phyloP scores from a whole-genome alignment of 2,329 filamentous ascomycete genomes.

The Xenoacremonium recifei region DNA sequence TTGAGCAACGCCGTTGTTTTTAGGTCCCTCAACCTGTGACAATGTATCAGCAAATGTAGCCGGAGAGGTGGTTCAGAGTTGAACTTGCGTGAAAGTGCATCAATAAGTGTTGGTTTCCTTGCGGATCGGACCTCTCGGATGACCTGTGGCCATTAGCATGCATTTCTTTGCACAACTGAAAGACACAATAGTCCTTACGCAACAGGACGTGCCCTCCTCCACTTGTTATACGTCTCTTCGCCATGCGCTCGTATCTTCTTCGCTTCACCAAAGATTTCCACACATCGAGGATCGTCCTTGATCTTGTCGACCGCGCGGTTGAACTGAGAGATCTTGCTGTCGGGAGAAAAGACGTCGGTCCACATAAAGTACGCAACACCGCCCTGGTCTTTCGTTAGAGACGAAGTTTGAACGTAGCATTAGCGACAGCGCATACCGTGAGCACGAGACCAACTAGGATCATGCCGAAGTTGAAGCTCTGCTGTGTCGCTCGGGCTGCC shows the following conservation, averaged over 20 bases:
- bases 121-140: slow-evolving; percentile 64
- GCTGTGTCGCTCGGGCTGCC: slow-evolving; percentile 80
- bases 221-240: slow-evolving; percentile 77
- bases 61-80: background rate
- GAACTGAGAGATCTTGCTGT: slow-evolving; percentile 85
- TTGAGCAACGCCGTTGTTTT: slow-evolving; percentile 69
- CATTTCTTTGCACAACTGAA: background rate
- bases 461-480: slow-evolving; percentile 83
- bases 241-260: slow-evolving; percentile 79
- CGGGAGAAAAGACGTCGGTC: slow-evolving; percentile 77
- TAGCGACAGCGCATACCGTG: slow-evolving; percentile 54
- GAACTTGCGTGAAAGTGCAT: slow-evolving; percentile 78
- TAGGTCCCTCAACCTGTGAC: slow-evolving; percentile 69
- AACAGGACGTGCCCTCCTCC: slow-evolving; percentile 66
- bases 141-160: slow-evolving; percentile 49
- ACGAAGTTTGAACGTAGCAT: background rate
- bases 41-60: background rate
- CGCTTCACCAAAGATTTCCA: slow-evolving; percentile 70
- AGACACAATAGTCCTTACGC: slow-evolving; percentile 39
- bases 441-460: slow-evolving; percentile 72
- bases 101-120: slow-evolving; percentile 75
- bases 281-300: slow-evolving; percentile 68
- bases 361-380: slow-evolving; percentile 79
- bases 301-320: slow-evolving; percentile 82
- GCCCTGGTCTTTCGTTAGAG: slow-evolving; percentile 48